Base-by-base conservation (phyloP, 106 monocot genomes). In the Dendrobium officinale region DNA sequence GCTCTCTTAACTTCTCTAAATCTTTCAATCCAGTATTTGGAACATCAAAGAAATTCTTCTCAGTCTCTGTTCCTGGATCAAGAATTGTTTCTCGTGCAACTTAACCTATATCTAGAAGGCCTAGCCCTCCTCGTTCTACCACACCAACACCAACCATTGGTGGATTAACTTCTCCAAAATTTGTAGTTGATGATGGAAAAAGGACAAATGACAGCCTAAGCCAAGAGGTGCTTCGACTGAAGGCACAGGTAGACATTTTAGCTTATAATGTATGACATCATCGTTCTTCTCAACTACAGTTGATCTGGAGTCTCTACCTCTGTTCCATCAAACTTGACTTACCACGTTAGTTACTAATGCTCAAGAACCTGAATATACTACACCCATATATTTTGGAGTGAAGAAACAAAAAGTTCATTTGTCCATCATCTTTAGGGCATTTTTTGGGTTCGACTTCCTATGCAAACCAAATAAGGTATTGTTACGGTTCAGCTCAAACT, bases 51-150 rank as follows among this genome's bases (percentile, higher is more conserved):
- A 97, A 97, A 77, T 92, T 94, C 70, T 94, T 97, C 72, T 97
- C 97, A 8, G 94, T 92, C 41, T 94, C 97, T 80, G 97, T 97
- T 82, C 97, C 97, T 84, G 94, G 94, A 80, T 97, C 96, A 83
- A 87, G 94, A 83, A 94, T 94, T 75, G 97, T 89, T 78, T 97
- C 97, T 55, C 90, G 94, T 86, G 94, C 97, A 75, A 92, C 97
- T 66, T 94, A 92, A 70, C 97, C 94, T 26, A 81, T 88, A 72
- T 90, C 97, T 77, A 88, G 92, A 89, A 86, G 88, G 72, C 79
- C 94, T 27, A 97, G 94, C 49, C 92, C 94, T 58, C 92, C 91
- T 75, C 91, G 97, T 81, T 97, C 94, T 9, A 94, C 92, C 77
- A 97, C 97, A 79, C 97, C 97, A 40, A 97, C 92, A 26, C 94